Evolutionary conservation across 1,284 basidiomycete genomes (phyloP), one percentile per base, ranked within the genome.

Genomic region (Cryptococcus deneoformans): DNA sequence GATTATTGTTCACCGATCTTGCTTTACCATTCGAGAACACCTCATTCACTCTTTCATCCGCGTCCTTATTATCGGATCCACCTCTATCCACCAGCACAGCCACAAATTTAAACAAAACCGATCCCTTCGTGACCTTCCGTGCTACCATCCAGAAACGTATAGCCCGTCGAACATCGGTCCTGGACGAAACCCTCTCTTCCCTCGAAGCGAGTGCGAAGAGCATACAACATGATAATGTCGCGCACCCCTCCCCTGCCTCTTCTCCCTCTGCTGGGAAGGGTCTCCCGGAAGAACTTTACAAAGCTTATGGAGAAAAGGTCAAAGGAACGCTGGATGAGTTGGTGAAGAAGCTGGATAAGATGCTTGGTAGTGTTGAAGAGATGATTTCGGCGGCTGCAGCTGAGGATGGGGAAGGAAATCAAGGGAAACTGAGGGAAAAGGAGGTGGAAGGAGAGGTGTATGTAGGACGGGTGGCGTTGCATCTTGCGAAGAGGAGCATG

Each of bases 401-500:
- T 10, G 40, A n/a, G n/a, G 40, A 42, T 10, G 40, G 40, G 5
- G 40, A 42, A 5, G 40, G 40, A 5, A n/a, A 42, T 11, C 11
- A n/a, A 42, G 29, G 64, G n/a, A 59, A 61, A 5, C 66, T 65
- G 38, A 63, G 60, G 1, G 67, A 64, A 11, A 59, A 57, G 2
- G 63, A 60, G 10, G 57, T 76, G 20, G 71, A 72, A 44, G 67
- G 67, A 7, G 72, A 76, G 51, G 53, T 77, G 44, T 72, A 77
- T 43, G 59, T 77, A 11, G 76, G 76, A 1, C 61, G 76, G 16
- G 64, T 77, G 1, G 72, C 76, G 7, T 50, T 75, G 29, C 75
- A 70, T 53, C 56, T 79, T 7, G 64, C 59, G 8, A 65, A 64
- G 24, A 57, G 58, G 24, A 68, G 65, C 20, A 43, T 52, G 1